phyloP scores from a whole-genome alignment of 805 yeast genomes.

The Saturnispora ahearnii region DNA sequence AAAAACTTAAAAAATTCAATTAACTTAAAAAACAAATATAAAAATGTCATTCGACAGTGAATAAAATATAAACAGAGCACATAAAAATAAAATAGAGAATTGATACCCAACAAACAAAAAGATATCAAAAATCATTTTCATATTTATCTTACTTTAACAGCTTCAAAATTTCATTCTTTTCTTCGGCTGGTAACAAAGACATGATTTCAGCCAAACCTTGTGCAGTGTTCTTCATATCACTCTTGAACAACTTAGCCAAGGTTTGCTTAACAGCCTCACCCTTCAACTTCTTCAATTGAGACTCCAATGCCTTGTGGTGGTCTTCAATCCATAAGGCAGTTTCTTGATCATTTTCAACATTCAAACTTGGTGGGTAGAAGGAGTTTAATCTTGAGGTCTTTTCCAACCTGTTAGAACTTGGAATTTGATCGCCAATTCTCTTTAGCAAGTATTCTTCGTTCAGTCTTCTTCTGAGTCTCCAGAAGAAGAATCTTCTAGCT shows the following conservation, averaged over 20 bases:
- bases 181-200: constrained; percentile 44
- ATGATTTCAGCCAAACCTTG: constrained; percentile 48
- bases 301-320: constrained; percentile 55
- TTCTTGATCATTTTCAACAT: constrained; percentile 61
- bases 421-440: constrained; percentile 57
- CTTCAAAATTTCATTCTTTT: constrained; percentile 36
- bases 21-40: not conserved
- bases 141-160: constrained; percentile 17
- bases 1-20: not conserved
- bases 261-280: constrained; percentile 58
- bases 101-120: constrained; percentile 8
- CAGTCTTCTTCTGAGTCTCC: constrained; percentile 95
- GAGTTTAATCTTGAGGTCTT: constrained; percentile 79
- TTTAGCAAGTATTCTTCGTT: constrained; percentile 83
- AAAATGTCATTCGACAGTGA: not conserved
- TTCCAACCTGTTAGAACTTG: constrained; percentile 61
- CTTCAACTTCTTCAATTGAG: constrained; percentile 53
- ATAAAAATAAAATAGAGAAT: constrained; percentile 4
- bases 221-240: constrained; percentile 43
- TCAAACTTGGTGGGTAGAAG: constrained; percentile 69
- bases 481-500: constrained; percentile 94
- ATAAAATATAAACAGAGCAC: not conserved
- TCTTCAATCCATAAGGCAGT: constrained; percentile 84
- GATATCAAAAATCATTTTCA: not conserved
- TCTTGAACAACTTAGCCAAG: constrained; percentile 50